phyloP scores from a whole-genome alignment of 106 monocot genomes.

The Allium cepa region DNA sequence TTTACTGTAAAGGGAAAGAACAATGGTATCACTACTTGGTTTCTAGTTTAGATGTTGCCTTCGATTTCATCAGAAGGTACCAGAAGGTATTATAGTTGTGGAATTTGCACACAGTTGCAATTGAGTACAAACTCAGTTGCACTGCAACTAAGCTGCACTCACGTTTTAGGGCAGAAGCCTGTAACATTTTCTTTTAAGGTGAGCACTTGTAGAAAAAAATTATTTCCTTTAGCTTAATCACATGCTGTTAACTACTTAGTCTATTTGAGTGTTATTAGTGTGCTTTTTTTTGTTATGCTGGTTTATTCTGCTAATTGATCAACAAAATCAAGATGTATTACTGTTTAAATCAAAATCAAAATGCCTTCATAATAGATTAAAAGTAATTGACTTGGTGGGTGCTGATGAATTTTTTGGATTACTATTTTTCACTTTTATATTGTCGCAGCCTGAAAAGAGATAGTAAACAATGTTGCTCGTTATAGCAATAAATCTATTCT shows the following conservation, averaged over 20 bases:
- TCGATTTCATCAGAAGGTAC: too few species aligned
- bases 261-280: too few species aligned
- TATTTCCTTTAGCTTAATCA: not conserved
- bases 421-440: not conserved
- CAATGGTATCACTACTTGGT: too few species aligned
- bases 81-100: too few species aligned
- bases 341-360: not conserved
- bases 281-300: not conserved
- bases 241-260: not conserved
- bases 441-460: not conserved
- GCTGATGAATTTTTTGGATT: not conserved
- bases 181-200: constrained; percentile 98
- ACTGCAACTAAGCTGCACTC: constrained; percentile 9
- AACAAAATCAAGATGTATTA: not conserved
- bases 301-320: not conserved
- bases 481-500: too few species aligned
- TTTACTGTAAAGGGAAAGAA: too few species aligned
- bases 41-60: too few species aligned
- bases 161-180: constrained; percentile 94
- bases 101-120: too few species aligned
- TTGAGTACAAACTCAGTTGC: too few species aligned
- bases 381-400: not conserved
- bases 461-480: too few species aligned
- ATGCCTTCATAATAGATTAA: not conserved
- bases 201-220: not conserved